A percentile compares a stretch with the other conserved stretches of the same genome.
Conservation (phyloP, 495 filamentous ascomycete genomes). For the Hypomontagnella monticulosa region DNA sequence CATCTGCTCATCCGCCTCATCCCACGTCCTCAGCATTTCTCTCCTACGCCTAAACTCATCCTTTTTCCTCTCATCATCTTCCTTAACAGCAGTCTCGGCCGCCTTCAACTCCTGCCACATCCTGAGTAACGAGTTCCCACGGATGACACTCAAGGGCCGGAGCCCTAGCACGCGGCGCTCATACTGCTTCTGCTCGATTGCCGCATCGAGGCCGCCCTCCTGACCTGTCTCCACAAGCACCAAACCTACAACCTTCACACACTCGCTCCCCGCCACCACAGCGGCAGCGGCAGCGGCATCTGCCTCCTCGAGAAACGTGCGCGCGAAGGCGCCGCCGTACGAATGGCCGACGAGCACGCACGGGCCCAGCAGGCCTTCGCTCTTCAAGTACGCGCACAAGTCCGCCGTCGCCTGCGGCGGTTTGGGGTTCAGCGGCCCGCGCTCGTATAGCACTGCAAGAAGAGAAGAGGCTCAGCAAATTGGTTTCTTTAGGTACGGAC, state of each 20-base stretch:
- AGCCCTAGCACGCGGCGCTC: constrained; percentile 43
- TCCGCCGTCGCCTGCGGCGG: constrained; percentile 23
- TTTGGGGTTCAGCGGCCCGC: constrained; percentile 37
- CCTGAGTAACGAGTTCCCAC: constrained; percentile 31
- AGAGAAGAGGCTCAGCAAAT: too few relatives aligned
- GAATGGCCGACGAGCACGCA: constrained; percentile 61
- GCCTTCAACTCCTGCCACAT: constrained; percentile 32
- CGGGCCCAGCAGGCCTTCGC: constrained; percentile 48
- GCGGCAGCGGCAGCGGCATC: not conserved
- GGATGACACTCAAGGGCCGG: constrained; percentile 47
- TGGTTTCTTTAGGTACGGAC: too few relatives aligned
- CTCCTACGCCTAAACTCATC: constrained; percentile 9
- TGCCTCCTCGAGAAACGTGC: constrained; percentile 50
- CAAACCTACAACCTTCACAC: constrained; percentile 22
- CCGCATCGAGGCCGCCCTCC: constrained; percentile 52
- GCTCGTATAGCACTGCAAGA: constrained; percentile 53
- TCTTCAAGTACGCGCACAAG: constrained; percentile 25
- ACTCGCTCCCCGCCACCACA: not conserved
- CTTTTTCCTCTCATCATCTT: constrained; percentile 7
- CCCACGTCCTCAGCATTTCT: constrained; percentile 51
- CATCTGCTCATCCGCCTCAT: constrained; percentile 49
- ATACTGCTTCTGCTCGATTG: constrained; percentile 55
- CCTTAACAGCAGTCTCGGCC: constrained; percentile 7
- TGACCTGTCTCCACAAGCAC: constrained; percentile 52
- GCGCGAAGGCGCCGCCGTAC: constrained; percentile 62